phyloP scores from a whole-genome alignment of 208 protist species.

The Trypanosoma mega region DNA sequence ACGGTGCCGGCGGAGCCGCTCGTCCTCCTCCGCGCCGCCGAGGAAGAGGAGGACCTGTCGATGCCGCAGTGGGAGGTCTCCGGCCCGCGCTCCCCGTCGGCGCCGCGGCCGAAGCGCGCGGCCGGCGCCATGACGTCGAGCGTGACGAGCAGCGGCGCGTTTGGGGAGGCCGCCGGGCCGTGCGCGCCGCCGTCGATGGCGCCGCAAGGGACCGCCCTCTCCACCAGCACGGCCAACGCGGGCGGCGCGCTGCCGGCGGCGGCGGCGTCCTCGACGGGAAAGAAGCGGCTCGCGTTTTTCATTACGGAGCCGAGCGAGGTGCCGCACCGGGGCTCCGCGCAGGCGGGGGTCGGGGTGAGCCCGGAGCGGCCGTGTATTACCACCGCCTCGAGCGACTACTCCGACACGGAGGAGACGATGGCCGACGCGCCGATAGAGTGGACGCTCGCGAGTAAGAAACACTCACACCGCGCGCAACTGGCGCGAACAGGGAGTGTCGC shows the following conservation, averaged over 20 bases:
- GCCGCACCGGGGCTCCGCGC: not conserved
- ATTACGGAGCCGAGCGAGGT: not conserved
- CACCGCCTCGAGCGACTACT: not conserved
- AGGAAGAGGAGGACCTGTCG: not conserved
- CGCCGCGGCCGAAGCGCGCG: no score
- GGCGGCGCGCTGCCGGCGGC: no score
- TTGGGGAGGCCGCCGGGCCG: no score
- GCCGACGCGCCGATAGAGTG: not conserved
- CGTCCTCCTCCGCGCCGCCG: not conserved
- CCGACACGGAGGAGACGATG: not conserved
- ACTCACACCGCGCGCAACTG: constrained; percentile 16
- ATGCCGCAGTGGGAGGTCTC: not conserved
- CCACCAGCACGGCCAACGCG: no score
- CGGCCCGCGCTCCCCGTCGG: not conserved
- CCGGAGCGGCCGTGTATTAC: not conserved
- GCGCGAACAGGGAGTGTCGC: constrained; percentile 11
- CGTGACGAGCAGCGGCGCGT: no score
- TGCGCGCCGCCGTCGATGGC: no score
- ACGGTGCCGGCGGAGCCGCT: not conserved
- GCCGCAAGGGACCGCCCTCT: no score
- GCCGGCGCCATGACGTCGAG: no score
- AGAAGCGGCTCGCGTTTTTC: not conserved
- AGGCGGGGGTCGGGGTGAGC: not conserved
- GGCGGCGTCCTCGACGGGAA: no score
- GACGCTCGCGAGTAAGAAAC: constrained; percentile 10